Evolutionary conservation across 148 eudicot species (phyloP), one percentile per base, ranked within the genome.

Genomic region (Heliosperma pusillum): DNA sequence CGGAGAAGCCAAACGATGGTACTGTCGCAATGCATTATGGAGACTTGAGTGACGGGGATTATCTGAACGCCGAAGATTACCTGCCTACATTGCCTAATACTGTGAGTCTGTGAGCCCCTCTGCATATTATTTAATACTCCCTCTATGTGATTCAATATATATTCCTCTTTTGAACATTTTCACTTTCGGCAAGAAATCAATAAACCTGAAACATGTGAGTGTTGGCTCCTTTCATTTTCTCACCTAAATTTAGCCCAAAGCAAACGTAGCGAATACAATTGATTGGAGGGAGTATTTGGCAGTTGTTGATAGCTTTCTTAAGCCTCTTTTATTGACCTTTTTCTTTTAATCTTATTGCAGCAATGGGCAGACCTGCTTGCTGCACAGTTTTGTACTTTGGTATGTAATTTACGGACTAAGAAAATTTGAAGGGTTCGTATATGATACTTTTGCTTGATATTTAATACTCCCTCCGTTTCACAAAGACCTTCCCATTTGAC

Each of bases 351-450:
- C 74, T 70, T 84, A 66, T 88, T 27, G 81, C 97, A 95, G 98
- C 91, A 90, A 75, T 75, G 76, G 71, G 98, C 97, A 3, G 98
- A 95, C 82, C 82, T 92, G 78, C 90, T 92, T 27, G 98, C 93
- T n/a, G 85, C 80, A 17, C 97, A 95, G 80, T 86, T 88, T 64
- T 25, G 75, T 77, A 68, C 84, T 57, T 86, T 90, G 96, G 98
- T 95, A 89, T 61, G 95, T 69, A 69, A 42, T 73, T 68, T 29
- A 58, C 55, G 16, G 26, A 72, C 7, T 4, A 59, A n/a, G 72
- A 55, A 44, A 58, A 44, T 44, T 36, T 36, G 20, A 27, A 45
- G 25, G 62, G 11, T 69, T 11, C 21, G 10, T 25, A 10, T 26
- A 13, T 21, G 27, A 16, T 58, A 29, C n/a, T 30, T 11, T 55